Evolutionary conservation across 2,329 filamentous ascomycete genomes (phyloP).

Genomic region (Geosmithia flava): DNA sequence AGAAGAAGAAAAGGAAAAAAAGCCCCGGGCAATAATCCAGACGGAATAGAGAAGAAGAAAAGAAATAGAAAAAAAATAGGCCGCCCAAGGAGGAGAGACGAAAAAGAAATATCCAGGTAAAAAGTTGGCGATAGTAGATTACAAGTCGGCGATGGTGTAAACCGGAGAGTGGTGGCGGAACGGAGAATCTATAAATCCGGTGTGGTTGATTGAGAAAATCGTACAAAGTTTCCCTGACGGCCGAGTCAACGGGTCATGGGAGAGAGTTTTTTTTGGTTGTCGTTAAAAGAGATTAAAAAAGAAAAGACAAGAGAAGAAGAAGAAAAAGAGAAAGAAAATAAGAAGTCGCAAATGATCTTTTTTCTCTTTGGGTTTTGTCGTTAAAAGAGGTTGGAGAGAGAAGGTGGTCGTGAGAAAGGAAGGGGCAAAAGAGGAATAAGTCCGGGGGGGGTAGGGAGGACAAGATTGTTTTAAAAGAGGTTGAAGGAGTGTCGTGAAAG

Average conservation of each 20-base stretch:
- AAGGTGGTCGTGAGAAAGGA: not conserved
- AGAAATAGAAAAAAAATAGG: not conserved
- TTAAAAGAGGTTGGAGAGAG: not conserved
- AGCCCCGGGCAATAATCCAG: constrained; percentile 3
- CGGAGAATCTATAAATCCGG: not conserved
- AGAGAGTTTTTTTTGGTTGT: not conserved
- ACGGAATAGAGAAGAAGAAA: not conserved
- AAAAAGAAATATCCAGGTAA: not conserved
- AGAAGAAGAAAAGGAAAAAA: constrained; percentile 10
- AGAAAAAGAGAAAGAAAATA: not conserved
- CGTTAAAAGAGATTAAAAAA: not conserved
- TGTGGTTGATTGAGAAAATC: not conserved
- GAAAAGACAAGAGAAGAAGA: too few relatives aligned
- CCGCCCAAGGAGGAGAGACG: not conserved
- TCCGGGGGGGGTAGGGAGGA: not conserved
- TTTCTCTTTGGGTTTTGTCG: not conserved
- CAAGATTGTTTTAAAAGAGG: constrained; percentile 7
- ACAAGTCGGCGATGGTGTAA: not conserved
- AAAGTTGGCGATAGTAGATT: not conserved
- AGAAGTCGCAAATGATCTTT: not conserved
- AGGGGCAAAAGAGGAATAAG: not conserved
- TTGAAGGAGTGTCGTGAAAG: constrained; percentile 25
- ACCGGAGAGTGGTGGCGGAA: not conserved
- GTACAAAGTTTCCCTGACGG: constrained; percentile 18
- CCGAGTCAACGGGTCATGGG: constrained; percentile 39